Percentiles rank a stretch among this genome's conserved stretches.
Evolutionary conservation across 192 early-diverging fungal species (phyloP).

Genomic region (Pecoramyces ruminantium): DNA sequence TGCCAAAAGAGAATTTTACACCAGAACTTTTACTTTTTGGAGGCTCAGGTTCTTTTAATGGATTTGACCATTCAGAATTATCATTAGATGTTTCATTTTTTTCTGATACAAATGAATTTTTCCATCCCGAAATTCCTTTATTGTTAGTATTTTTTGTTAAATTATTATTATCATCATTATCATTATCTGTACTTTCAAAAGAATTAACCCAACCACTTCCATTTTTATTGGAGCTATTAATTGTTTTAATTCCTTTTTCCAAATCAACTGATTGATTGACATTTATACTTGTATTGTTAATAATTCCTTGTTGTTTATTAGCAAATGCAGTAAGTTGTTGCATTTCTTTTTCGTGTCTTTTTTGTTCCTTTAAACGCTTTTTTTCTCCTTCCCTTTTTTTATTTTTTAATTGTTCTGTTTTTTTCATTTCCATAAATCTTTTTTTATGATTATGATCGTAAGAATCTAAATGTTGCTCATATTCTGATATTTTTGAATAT

Average conservation of each 20-base stretch:
- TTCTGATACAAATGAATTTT: background rate
- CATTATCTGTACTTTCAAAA: background rate
- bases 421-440: constrained; percentile 12
- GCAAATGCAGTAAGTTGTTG: background rate
- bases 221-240: background rate
- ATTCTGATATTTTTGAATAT: constrained; percentile 55
- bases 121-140: background rate
- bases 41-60: background rate
- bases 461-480: constrained; percentile 52
- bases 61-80: background rate
- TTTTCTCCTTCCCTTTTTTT: background rate
- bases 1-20: background rate
- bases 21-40: background rate
- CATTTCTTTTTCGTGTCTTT: background rate
- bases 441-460: constrained; percentile 70
- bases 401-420: background rate
- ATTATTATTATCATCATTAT: background rate
- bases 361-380: background rate
- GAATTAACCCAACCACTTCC: background rate
- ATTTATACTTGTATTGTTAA: background rate
- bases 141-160: background rate
- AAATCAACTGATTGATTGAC: background rate
- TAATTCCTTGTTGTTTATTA: background rate
- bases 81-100: background rate
- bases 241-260: background rate